A percentile compares a stretch with the other conserved stretches of the same genome.
These are phyloP conservation scores for Cicer chorassanicum DNA, from an alignment of 306 rosid species.

Conservation along the genomic window DNA sequence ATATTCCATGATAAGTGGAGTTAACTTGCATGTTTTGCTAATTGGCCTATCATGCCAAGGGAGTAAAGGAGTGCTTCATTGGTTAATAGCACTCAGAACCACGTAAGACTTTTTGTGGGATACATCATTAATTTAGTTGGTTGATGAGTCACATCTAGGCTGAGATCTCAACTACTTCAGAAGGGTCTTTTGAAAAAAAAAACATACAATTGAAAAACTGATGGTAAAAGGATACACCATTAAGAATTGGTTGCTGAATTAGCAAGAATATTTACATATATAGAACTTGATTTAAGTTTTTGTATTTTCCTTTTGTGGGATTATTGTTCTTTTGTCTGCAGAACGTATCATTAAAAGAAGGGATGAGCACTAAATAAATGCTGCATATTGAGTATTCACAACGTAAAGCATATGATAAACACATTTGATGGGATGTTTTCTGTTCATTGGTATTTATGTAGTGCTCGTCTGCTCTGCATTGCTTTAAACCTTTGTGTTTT, in stretches of 20 bases:
- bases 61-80: conserved; percentile 20
- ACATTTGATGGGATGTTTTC: not conserved
- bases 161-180: conserved; percentile 27
- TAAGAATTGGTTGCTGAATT: not conserved
- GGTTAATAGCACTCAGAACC: not conserved
- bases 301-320: conserved; percentile 7
- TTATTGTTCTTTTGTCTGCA: not conserved
- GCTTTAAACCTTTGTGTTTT: not conserved
- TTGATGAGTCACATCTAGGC: conserved; percentile 32
- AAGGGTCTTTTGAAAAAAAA: not conserved
- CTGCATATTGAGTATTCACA: not conserved
- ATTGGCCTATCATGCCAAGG: conserved; percentile 10
- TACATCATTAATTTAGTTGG: conserved; percentile 19
- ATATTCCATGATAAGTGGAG: conserved; percentile 14
- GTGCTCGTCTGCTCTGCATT: not conserved
- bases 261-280: not conserved
- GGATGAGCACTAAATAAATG: conserved; percentile 27
- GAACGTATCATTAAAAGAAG: not conserved
- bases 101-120: conserved; percentile 17
- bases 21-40: conserved; percentile 25
- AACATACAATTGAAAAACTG: not conserved
- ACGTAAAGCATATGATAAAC: conserved; percentile 9
- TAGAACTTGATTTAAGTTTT: conserved; percentile 3
- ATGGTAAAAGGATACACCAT: conserved; percentile 10
- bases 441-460: not conserved